Conservation (phyloP, 495 filamentous ascomycete genomes). For the Neurospora sp. region DNA sequence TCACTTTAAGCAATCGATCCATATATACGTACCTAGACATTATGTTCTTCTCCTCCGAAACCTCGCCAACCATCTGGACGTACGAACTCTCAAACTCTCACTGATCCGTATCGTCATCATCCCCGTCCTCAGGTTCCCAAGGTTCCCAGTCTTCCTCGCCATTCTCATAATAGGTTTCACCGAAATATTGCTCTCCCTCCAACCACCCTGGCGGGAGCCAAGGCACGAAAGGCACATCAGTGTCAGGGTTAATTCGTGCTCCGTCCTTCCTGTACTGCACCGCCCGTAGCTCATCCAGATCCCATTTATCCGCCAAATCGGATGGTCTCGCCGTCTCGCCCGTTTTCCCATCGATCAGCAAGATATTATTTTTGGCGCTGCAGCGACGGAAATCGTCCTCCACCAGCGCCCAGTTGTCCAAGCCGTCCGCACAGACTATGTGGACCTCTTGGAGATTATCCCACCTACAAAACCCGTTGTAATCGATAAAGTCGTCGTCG, state of each 20-base stretch:
- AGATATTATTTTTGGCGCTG: background rate
- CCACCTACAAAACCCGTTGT: background rate
- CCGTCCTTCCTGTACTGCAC: background rate
- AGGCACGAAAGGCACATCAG: background rate
- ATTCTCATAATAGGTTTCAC: background rate
- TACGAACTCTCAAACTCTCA: no score
- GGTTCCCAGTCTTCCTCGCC: background rate
- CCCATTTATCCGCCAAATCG: background rate
- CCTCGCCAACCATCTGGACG: no score
- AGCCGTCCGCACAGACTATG: background rate
- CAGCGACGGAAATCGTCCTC: background rate
- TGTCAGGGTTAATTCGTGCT: background rate
- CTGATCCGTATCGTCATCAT: no score
- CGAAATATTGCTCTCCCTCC: background rate
- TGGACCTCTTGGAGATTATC: background rate
- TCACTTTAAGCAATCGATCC: no score
- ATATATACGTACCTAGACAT: no score
- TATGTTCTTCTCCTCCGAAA: no score
- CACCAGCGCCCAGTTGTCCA: background rate
- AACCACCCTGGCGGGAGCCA: background rate
- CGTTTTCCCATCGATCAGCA: background rate
- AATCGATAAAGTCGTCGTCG: slow-evolving; percentile 5
- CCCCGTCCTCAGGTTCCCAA: no score
- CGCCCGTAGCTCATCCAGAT: background rate
- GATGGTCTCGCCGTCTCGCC: background rate